Conservation (phyloP, 768 basidiomycete species). For the Boletus sp. region DNA sequence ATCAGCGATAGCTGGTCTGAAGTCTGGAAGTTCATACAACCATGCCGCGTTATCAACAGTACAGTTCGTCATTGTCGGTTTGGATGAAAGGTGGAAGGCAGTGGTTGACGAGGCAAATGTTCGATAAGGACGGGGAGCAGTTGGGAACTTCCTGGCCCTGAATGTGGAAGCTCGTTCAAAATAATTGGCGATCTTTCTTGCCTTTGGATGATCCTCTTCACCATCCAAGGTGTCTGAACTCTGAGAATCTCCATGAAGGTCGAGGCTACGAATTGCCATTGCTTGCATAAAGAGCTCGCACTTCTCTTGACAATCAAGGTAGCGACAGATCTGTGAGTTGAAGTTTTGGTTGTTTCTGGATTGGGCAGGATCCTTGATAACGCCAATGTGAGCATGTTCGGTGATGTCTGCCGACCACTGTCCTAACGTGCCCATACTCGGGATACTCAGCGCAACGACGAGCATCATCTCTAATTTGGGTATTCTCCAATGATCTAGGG, state of each 20-base stretch:
- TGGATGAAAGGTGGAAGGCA: neutral
- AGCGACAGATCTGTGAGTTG: neutral
- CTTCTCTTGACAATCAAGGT: neutral
- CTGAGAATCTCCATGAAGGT: neutral
- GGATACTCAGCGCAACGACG: neutral
- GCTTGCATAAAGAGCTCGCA: neutral
- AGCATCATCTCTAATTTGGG: neutral
- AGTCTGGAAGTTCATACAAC: neutral
- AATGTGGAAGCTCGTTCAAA: neutral
- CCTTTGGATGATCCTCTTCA: neutral
- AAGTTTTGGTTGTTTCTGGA: neutral
- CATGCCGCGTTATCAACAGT: neutral
- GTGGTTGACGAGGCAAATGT: neutral
- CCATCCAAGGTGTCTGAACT: neutral
- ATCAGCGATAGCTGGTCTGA: neutral
- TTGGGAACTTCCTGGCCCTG: neutral
- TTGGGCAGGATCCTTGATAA: neutral
- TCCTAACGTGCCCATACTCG: neutral
- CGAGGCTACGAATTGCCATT: neutral
- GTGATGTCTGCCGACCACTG: neutral
- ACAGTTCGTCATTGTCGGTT: neutral
- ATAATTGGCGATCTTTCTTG: neutral
- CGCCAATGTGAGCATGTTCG: neutral
- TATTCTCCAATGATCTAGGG: neutral
- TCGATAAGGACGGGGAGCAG: neutral